Evolutionary conservation across 441 rosid species (phyloP).

Genomic region (Theobroma grandiflorum): DNA sequence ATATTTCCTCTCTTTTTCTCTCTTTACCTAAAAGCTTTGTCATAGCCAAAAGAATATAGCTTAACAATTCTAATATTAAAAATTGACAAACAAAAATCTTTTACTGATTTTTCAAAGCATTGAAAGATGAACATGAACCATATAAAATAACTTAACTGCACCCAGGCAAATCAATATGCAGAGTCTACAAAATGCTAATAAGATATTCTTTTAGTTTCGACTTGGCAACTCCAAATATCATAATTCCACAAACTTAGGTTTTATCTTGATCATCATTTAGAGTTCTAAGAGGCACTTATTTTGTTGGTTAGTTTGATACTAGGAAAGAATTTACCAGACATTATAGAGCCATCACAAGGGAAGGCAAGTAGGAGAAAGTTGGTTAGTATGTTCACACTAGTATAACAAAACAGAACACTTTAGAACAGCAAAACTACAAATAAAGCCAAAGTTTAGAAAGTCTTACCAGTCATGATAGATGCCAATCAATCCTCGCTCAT

Average conservation of each 20-base stretch:
- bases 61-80: background rate
- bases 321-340: background rate
- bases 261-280: background rate
- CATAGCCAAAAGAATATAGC: background rate
- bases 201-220: background rate
- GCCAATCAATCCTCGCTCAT: constrained; percentile 73
- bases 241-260: background rate
- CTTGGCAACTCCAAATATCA: background rate
- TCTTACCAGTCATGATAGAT: constrained; percentile 77
- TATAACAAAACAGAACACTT: background rate
- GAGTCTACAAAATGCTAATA: background rate
- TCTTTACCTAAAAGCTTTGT: background rate
- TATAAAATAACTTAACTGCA: background rate
- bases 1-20: background rate
- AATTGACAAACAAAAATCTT: background rate
- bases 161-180: constrained; percentile 12
- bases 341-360: background rate
- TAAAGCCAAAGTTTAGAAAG: constrained; percentile 29
- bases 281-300: background rate
- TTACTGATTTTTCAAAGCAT: background rate
- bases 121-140: background rate
- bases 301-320: background rate
- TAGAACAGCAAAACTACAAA: background rate
- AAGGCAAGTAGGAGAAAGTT: background rate
- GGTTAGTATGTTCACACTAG: background rate